Percentiles rank a stretch among this genome's conserved stretches.
These are phyloP conservation scores for Podaxis carcinomalis DNA, from an alignment of 768 basidiomycete species.

Conservation along the genomic window DNA sequence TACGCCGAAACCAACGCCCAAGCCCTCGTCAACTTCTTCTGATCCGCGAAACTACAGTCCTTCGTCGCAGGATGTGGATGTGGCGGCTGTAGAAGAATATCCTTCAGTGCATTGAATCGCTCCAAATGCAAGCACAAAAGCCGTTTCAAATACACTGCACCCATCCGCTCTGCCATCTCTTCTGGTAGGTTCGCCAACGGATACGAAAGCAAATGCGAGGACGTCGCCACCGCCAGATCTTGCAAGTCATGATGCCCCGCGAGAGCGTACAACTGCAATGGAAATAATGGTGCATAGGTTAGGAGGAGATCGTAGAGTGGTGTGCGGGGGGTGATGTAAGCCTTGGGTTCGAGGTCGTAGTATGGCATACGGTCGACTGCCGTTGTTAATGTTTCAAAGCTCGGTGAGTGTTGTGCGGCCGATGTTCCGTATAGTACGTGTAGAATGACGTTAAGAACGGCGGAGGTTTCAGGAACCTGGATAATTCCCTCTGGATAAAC, in stretches of 20 bases:
- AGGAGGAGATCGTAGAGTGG: constrained; percentile 21
- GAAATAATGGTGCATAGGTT: constrained; percentile 23
- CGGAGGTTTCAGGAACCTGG: constrained; percentile 37
- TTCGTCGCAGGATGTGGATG: constrained; percentile 24
- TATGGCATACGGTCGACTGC: constrained; percentile 32
- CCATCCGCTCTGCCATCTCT: constrained; percentile 27
- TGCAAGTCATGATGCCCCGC: constrained; percentile 25
- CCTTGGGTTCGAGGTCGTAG: constrained; percentile 17
- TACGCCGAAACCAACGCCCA: constrained; percentile 34
- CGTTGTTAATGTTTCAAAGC: constrained; percentile 37
- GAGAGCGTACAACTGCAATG: constrained; percentile 35
- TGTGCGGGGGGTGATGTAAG: constrained; percentile 18
- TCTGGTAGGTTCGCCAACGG: constrained; percentile 26
- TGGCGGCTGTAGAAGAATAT: constrained; percentile 25
- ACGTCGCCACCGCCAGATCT: constrained; percentile 31
- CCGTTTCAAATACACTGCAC: constrained; percentile 31
- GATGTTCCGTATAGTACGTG: constrained; percentile 48
- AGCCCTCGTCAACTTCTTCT: constrained; percentile 30
- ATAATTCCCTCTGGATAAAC: constrained; percentile 33
- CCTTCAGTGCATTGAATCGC: constrained; percentile 28
- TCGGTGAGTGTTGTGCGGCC: constrained; percentile 45
- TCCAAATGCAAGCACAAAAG: constrained; percentile 31
- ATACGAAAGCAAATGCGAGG: constrained; percentile 31
- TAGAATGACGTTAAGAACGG: constrained; percentile 46
- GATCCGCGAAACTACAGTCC: constrained; percentile 27